Evolutionary conservation across 306 rosid species (phyloP).

Genomic region (Citrullus colocynthis): DNA sequence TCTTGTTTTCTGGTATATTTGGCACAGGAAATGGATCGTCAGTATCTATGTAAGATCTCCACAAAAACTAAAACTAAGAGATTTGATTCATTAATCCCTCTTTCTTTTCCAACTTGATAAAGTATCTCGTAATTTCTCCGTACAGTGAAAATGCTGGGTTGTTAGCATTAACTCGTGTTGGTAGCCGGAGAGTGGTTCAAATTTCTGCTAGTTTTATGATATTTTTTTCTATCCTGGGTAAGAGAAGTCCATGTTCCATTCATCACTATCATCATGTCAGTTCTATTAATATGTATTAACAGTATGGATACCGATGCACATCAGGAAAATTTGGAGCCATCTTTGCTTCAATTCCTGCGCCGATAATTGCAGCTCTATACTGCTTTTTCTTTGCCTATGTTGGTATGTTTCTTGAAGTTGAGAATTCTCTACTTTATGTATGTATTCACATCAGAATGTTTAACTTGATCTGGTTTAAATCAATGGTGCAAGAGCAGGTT

Average conservation of each 20-base stretch:
- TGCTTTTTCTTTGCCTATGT: constrained; percentile 96
- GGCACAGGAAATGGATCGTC: constrained; percentile 92
- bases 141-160: constrained; percentile 85
- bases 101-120: not conserved
- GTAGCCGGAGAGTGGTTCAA: constrained; percentile 95
- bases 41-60: constrained; percentile 67
- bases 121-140: constrained; percentile 2
- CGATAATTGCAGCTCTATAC: constrained; percentile 74
- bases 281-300: not conserved
- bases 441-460: not conserved
- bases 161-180: constrained; percentile 85
- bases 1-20: constrained; percentile 75
- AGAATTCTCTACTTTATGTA: not conserved
- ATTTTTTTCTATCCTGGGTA: constrained; percentile 89
- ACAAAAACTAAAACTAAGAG: not conserved
- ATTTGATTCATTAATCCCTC: not conserved
- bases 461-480: not conserved
- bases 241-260: not conserved
- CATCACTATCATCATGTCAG: not conserved
- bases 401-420: constrained; percentile 38
- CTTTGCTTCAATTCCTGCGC: constrained; percentile 91
- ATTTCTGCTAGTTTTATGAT: constrained; percentile 94
- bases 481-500: constrained; percentile 40
- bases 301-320: not conserved
- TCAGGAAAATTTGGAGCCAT: constrained; percentile 94